Evolutionary conservation across 345 rosid species (phyloP).

Genomic region (Combretum micranthum): DNA sequence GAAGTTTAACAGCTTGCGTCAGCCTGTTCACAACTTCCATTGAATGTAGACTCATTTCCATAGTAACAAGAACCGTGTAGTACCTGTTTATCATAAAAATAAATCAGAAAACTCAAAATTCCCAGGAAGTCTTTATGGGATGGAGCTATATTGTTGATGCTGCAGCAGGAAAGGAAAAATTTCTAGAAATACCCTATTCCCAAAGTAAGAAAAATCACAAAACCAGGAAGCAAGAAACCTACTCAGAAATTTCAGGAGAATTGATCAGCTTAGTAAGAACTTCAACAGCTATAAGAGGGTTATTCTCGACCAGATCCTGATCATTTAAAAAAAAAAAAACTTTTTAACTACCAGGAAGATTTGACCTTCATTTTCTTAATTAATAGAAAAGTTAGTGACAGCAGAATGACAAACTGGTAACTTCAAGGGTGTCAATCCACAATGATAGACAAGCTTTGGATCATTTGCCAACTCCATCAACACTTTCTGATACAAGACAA

Average conservation of each 20-base stretch:
- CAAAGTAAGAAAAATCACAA: not conserved
- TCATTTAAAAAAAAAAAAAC: conserved; percentile 16
- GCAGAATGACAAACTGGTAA: conserved; percentile 61
- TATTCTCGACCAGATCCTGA: conserved; percentile 95
- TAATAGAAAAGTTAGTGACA: conserved; percentile 5
- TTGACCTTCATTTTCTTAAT: not conserved
- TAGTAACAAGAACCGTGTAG: conserved; percentile 76
- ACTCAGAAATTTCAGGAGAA: conserved; percentile 84
- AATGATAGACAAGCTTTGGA: conserved; percentile 85
- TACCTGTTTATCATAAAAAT: conserved; percentile 38
- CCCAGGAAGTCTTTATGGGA: not conserved
- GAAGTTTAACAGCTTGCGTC: conserved; percentile 87
- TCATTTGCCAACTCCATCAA: conserved; percentile 66
- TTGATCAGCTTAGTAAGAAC: conserved; percentile 84
- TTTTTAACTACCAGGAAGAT: conserved; percentile 16
- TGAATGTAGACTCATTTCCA: conserved; percentile 98
- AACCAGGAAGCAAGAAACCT: conserved; percentile 27
- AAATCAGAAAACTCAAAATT: conserved; percentile 2
- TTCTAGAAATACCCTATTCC: not conserved
- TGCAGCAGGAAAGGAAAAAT: not conserved
- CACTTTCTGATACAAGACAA: conserved; percentile 52
- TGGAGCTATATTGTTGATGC: not conserved
- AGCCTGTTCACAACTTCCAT: conserved; percentile 99
- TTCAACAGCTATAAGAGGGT: conserved; percentile 89
- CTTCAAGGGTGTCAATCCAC: conserved; percentile 87